Conservation (phyloP, 345 rosid genomes). For the Eucalyptus curtisii region DNA sequence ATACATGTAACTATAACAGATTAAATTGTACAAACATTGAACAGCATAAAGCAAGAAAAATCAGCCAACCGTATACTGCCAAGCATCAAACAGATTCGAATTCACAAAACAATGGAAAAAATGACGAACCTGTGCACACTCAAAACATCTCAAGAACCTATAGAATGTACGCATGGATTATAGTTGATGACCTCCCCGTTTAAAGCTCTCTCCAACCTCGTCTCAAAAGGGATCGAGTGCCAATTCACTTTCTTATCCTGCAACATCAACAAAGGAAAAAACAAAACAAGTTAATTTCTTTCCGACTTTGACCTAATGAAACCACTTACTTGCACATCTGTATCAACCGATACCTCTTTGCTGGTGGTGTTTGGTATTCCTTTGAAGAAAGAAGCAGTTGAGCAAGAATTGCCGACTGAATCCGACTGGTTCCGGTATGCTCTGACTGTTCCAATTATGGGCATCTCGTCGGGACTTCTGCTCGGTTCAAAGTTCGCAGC, state of each 20-base stretch:
- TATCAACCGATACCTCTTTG: constrained; percentile 57
- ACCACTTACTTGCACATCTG: neutral
- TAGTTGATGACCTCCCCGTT: constrained; percentile 7
- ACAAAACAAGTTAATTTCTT: neutral
- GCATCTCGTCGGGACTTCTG: constrained; percentile 28
- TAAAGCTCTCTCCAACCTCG: constrained; percentile 93
- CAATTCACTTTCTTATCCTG: constrained; percentile 88
- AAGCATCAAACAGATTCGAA: neutral
- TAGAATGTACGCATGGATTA: neutral
- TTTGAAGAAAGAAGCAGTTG: constrained; percentile 45
- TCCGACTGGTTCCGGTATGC: constrained; percentile 15
- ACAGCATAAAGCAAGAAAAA: neutral
- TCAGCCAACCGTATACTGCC: neutral
- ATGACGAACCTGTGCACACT: neutral
- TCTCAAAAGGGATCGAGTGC: constrained; percentile 89
- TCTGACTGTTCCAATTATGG: constrained; percentile 34
- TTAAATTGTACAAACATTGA: neutral
- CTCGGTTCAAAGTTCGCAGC: too few species aligned
- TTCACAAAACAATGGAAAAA: neutral
- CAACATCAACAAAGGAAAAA: constrained; percentile 4
- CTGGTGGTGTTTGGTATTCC: constrained; percentile 87
- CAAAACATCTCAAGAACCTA: neutral
- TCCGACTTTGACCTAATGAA: neutral
- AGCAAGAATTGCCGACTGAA: constrained; percentile 13
- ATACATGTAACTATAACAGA: neutral